Conservation (phyloP, 2,329 filamentous ascomycete genomes). For the Neocatenulostroma microsporum region DNA sequence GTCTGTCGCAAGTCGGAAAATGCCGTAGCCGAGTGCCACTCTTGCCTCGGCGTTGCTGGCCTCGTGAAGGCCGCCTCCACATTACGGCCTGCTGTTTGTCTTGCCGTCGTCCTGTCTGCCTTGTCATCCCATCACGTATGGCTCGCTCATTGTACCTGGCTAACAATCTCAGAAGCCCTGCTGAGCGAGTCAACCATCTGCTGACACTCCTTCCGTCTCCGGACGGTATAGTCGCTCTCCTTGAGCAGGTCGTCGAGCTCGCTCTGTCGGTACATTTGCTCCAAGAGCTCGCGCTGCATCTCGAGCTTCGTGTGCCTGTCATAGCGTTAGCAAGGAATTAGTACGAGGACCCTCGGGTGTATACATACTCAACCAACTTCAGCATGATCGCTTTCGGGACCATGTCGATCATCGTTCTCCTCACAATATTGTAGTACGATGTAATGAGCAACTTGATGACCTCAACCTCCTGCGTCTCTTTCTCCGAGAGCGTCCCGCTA, state of each 20-base stretch:
- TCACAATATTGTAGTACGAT: slow-evolving; percentile 97
- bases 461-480: slow-evolving; percentile 92
- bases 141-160: slow-evolving; percentile 56
- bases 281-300: slow-evolving; percentile 94
- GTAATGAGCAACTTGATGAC: slow-evolving; percentile 96
- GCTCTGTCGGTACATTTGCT: slow-evolving; percentile 91
- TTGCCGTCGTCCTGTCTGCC: too few relatives aligned
- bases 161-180: slow-evolving; percentile 92
- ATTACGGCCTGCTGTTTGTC: too few relatives aligned
- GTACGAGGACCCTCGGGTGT: too few relatives aligned
- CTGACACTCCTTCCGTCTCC: slow-evolving; percentile 93
- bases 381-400: slow-evolving; percentile 99
- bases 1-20: too few relatives aligned
- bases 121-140: too few relatives aligned
- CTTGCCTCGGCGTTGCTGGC: too few relatives aligned
- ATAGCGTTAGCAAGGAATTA: slow-evolving; percentile 1
- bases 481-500: slow-evolving; percentile 85
- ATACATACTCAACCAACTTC: slow-evolving; percentile 80
- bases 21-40: too few relatives aligned
- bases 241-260: slow-evolving; percentile 91
- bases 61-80: too few relatives aligned
- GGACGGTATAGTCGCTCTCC: slow-evolving; percentile 94
- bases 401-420: slow-evolving; percentile 99
- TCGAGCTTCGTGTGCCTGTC: slow-evolving; percentile 86
- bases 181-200: slow-evolving; percentile 95